Base-by-base conservation (phyloP, 306 rosid genomes). In the Vigna angularis region DNA sequence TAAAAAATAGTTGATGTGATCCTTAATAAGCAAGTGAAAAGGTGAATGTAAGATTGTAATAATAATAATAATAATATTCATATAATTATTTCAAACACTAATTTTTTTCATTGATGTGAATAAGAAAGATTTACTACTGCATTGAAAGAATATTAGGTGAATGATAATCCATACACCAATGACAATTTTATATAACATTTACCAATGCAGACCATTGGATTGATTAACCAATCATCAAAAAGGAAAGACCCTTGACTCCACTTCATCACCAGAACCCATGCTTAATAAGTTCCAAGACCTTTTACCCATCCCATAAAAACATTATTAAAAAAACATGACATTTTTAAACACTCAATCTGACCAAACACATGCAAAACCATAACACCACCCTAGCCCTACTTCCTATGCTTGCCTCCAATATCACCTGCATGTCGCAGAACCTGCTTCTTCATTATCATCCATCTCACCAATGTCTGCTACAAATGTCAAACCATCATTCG, bases 341-440 rank as follows among this genome's bases (percentile, higher is more conserved):
- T 61, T 26, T 28, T 8, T 26, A 0, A 22, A 57, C 34, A 22
- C 62, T 14, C 32, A 20, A 56, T 45, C 50, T 45, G 11, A 7
- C 26, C 62, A 58, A 26, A 61, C 18, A 30, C 66, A 28, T 6
- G 5, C 20, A 28, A 28, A 28, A 59, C 17, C 66, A 30, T 28
- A 59, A 61, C 44, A 15, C 67, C 22, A 61, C 17, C 20, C 66
- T 61, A 61, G 40, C 67, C 67, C 67, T 59, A 59, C 66, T 6
- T 59, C 36, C 44, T 30, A 59, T 59, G 66, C 66, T 62, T 62
- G 68, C 24, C 47, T 62, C 47, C 68, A 62, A 34, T 32, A 3
- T 62, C 1, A 7, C 7, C 22, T 30, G 68, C 68, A 62, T 32
- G 45, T 62, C 1, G 47, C 68, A 32, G 68, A 62, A 62, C 34